Evolutionary conservation across 2,329 filamentous ascomycete genomes (phyloP).

Genomic region (Monosporascus sp.): DNA sequence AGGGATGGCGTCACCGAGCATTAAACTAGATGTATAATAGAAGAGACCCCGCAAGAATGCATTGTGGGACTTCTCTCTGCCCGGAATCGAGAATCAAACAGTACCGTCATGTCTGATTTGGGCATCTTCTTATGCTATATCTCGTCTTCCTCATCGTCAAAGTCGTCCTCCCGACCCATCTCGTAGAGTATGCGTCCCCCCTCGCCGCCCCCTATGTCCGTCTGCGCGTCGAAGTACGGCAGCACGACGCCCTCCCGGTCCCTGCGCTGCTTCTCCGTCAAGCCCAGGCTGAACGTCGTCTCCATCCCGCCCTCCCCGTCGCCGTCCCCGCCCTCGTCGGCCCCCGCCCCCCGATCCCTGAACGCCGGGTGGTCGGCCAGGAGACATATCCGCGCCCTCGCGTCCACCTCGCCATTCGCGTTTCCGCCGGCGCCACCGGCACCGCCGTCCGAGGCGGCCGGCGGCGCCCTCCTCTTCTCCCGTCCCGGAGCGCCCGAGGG

Average conservation of each 20-base stretch:
- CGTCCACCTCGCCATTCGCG: conserved; percentile 5
- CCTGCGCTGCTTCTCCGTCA: conserved; percentile 85
- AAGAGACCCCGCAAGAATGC: background rate
- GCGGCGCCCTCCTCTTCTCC: conserved; percentile 12
- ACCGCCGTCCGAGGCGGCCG: too few species aligned
- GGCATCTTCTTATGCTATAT: conserved; percentile 15
- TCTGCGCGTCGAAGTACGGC: conserved; percentile 96
- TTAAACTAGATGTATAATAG: background rate
- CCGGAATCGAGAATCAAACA: too few species aligned
- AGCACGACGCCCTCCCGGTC: conserved; percentile 86
- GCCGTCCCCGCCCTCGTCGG: conserved; percentile 37
- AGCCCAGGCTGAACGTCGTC: conserved; percentile 77
- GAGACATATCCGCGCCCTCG: conserved; percentile 41
- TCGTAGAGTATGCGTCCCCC: conserved; percentile 94
- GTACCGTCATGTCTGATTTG: too few species aligned
- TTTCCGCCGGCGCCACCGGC: background rate
- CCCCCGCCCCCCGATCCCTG: conserved; percentile 35
- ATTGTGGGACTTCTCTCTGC: too few species aligned
- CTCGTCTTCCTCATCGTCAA: conserved; percentile 71
- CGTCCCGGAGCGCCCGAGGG: conserved; percentile 6
- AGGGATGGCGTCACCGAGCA: background rate
- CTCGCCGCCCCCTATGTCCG: conserved; percentile 69
- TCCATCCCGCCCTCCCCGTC: conserved; percentile 47
- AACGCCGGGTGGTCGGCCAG: conserved; percentile 75
- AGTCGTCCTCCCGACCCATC: conserved; percentile 94